These are phyloP conservation scores for Pelargonium myrrhifolium DNA, from an alignment of 441 rosid species.

Conservation along the genomic window DNA sequence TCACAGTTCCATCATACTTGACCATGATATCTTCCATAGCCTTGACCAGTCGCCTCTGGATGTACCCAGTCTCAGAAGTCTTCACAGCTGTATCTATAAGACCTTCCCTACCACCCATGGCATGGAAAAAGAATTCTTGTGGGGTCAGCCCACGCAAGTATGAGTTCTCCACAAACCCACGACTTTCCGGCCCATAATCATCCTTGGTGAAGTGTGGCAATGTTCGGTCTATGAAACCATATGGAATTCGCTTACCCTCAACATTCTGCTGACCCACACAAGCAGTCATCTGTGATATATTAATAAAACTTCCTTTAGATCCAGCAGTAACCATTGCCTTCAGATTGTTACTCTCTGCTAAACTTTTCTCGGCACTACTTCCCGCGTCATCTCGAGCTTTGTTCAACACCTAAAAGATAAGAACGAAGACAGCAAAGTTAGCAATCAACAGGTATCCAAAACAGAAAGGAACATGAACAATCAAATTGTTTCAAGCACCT, in stretches of 20 bases:
- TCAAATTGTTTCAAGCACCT: conserved; percentile 37
- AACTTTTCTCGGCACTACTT: conserved; percentile 91
- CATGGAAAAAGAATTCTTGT: conserved; percentile 97
- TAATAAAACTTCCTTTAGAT: conserved; percentile 97
- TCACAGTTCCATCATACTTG: conserved; percentile 94
- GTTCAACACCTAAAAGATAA: conserved; percentile 59
- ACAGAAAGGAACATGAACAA: conserved; percentile 8
- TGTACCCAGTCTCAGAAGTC: conserved; percentile 98
- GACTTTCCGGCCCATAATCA: conserved; percentile 97
- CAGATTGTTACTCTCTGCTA: conserved; percentile 95
- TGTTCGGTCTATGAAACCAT: conserved; percentile 83
- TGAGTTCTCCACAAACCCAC: conserved; percentile 98
- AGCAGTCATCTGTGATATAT: conserved; percentile 98
- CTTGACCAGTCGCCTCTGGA: conserved; percentile 95
- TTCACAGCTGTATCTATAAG: conserved; percentile 97
- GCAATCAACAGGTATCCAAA: conserved; percentile 3
- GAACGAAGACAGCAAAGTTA: neutral
- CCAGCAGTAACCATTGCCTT: conserved; percentile 99
- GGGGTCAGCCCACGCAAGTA: conserved; percentile 98
- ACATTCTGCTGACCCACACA: conserved; percentile 99
- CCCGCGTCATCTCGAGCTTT: conserved; percentile 99
- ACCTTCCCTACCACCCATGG: conserved; percentile 99
- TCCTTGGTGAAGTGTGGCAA: conserved; percentile 96
- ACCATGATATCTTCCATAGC: conserved; percentile 99
- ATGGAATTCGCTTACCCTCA: conserved; percentile 97